Evolutionary conservation across 129 eudicot genomes (phyloP), one percentile per base, ranked within the genome.

Genomic region (Chrysanthemum seticuspe): DNA sequence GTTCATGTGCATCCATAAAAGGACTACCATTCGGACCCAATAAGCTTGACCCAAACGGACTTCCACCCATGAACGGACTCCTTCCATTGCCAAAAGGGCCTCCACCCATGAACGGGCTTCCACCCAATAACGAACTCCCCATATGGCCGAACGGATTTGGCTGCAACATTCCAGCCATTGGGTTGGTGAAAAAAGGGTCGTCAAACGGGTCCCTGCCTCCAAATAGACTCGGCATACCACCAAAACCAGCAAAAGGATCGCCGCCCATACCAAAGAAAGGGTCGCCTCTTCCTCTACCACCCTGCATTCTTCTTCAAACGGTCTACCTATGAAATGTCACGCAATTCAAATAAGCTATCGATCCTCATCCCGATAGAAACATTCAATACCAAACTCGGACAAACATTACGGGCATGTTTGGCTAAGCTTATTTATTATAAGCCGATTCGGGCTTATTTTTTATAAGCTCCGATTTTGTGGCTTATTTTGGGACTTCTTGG

Each of bases 151-250:
- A 83, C 18, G 75, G 59, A 64, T 70, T 73, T 6, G 95, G 75
- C 61, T 71, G 82, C 53, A 86, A 69, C 83, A 86, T 81, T 59
- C 85, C 78, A 69, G 87, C 92, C 54, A 91, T 76, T 48, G 97
- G 93, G 6, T 73, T 72, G 13, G 81, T 81, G 81, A 91, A 91
- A 77, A 88, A 88, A 72, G 96, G 97, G 74, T 91, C 93, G 81
- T 84, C 93, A 81, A 91, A 88, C 16, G 97, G 97, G 78, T 86
- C 87, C 50, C 85, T 81, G 36, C 87, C 92, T 10, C 87, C 96
- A 65, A 91, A 86, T 31, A 88, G 34, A 67, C 80, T 71, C 60
- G 97, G 72, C 51, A 88, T 58, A 64, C 87, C 84, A 3, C 82
- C 85, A 72, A 84, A 79, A 60, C 78, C 77, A 64, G 72, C 88